These are phyloP conservation scores for Porphyrellus sp. DNA, from an alignment of 1,284 basidiomycete genomes.

Conservation along the genomic window DNA sequence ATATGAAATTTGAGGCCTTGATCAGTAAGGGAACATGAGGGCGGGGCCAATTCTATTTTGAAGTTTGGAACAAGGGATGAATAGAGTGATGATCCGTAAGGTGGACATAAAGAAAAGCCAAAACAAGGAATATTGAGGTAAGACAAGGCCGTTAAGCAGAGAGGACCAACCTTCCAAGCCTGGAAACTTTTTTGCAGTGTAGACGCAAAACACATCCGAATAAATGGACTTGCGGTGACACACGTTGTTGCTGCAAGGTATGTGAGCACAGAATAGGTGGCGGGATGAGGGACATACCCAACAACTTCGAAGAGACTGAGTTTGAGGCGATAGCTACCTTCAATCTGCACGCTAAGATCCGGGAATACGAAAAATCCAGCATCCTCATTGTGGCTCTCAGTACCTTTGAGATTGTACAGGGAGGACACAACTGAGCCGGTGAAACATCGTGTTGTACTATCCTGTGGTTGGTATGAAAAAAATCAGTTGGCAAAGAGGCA, in stretches of 20 bases:
- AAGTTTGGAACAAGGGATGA: conserved; percentile 2
- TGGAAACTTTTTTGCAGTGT: conserved; percentile 92
- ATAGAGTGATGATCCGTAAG: conserved; percentile 26
- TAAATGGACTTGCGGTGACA: conserved; percentile 87
- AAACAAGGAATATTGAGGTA: conserved; percentile 24
- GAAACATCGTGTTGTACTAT: conserved; percentile 87
- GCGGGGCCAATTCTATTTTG: conserved; percentile 68
- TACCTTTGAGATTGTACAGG: conserved; percentile 93
- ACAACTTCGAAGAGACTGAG: conserved; percentile 92
- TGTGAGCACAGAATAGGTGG: conserved; percentile 5
- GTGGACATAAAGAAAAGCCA: conserved; percentile 11
- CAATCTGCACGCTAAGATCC: conserved; percentile 83
- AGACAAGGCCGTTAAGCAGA: conserved; percentile 11
- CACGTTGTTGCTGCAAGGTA: conserved; percentile 60
- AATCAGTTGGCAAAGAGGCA: not conserved
- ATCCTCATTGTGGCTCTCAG: conserved; percentile 78
- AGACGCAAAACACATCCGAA: conserved; percentile 85
- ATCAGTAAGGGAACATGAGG: conserved; percentile 85
- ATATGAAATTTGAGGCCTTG: conserved; percentile 94
- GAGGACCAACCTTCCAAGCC: conserved; percentile 77
- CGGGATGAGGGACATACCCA: conserved; percentile 51
- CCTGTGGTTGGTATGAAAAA: conserved; percentile 39
- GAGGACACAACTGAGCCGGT: conserved; percentile 89
- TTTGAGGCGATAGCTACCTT: conserved; percentile 85
- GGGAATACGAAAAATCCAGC: conserved; percentile 92